phyloP scores from a whole-genome alignment of 495 filamentous ascomycete genomes.

The Lasiosphaeria ovina region DNA sequence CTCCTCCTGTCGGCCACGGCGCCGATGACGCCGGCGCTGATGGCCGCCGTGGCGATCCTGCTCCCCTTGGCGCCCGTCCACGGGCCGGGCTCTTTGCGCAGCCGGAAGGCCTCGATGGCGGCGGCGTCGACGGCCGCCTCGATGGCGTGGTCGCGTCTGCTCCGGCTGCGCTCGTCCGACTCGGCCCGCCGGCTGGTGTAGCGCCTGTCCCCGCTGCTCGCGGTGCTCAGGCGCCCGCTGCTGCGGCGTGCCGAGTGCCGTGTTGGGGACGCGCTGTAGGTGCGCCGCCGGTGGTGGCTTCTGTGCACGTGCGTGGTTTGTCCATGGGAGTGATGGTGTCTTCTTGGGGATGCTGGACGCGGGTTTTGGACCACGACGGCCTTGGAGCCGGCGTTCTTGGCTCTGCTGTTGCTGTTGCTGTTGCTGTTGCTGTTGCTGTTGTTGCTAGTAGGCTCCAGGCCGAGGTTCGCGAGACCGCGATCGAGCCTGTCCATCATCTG shows the following conservation, averaged over 20 bases:
- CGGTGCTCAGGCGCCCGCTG: slow-evolving; percentile 2
- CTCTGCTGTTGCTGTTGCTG: too few species aligned
- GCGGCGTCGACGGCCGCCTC: slow-evolving; percentile 40
- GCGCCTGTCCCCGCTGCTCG: not conserved
- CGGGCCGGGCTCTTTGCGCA: slow-evolving; percentile 42
- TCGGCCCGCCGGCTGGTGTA: slow-evolving; percentile 5
- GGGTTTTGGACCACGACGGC: not conserved
- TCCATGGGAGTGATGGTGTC: not conserved
- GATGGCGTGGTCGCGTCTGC: slow-evolving; percentile 12
- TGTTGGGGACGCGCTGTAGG: slow-evolving; percentile 17
- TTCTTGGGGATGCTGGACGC: not conserved
- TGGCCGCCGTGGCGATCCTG: slow-evolving; percentile 44
- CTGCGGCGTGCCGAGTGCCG: not conserved
- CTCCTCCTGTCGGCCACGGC: slow-evolving; percentile 27
- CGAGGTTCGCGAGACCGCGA: slow-evolving; percentile 17
- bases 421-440: not conserved
- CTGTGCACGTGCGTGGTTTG: slow-evolving; percentile 7
- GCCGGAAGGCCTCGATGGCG: slow-evolving; percentile 41
- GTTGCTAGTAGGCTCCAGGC: slow-evolving; percentile 8
- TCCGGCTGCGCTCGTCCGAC: not conserved
- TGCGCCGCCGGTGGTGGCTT: not conserved
- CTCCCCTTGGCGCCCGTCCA: slow-evolving; percentile 41
- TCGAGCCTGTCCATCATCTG: slow-evolving; percentile 24
- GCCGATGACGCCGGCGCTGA: slow-evolving; percentile 41
- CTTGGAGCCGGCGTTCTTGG: not conserved